Percentiles rank a stretch among this genome's conserved stretches.
These are phyloP conservation scores for Pestalotiopsis sp. DNA, from an alignment of 2,329 filamentous ascomycete genomes.

Conservation along the genomic window DNA sequence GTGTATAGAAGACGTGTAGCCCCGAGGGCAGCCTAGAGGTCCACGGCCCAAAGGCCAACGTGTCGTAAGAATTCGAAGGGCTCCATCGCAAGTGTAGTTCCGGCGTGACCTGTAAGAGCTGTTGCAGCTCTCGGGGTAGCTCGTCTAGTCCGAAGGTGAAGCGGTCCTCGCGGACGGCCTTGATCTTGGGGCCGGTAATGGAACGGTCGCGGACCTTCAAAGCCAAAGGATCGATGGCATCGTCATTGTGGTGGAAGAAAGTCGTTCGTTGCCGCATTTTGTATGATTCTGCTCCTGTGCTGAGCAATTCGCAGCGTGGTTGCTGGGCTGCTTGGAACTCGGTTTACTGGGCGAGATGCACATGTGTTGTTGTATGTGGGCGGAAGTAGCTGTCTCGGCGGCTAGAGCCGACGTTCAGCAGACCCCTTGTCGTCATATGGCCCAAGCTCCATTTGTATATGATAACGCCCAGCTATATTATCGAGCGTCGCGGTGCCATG, in stretches of 20 bases:
- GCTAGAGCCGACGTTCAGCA: background rate
- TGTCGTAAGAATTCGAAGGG: constrained; percentile 57
- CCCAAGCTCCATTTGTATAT: background rate
- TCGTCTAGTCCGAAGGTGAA: constrained; percentile 75
- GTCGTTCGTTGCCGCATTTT: constrained; percentile 80
- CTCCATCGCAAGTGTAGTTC: constrained; percentile 82
- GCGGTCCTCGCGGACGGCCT: constrained; percentile 77
- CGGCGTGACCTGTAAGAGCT: constrained; percentile 64
- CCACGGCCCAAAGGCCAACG: constrained; percentile 63
- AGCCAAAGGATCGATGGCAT: constrained; percentile 64
- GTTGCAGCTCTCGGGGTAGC: constrained; percentile 68
- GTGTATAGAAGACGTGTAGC: constrained; percentile 79
- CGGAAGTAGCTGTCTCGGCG: background rate
- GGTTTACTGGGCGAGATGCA: background rate
- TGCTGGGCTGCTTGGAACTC: background rate
- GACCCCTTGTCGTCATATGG: background rate
- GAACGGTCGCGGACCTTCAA: constrained; percentile 59
- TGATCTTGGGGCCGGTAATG: constrained; percentile 58
- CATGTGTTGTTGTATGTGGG: background rate
- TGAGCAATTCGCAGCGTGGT: background rate
- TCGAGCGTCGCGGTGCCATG: no score
- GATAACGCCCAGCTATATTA: no score
- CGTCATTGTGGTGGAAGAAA: constrained; percentile 70
- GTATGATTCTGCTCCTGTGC: background rate
- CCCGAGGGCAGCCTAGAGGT: constrained; percentile 77